phyloP scores from a whole-genome alignment of 2,329 filamentous ascomycete genomes.

The Blastomyces percursus region DNA sequence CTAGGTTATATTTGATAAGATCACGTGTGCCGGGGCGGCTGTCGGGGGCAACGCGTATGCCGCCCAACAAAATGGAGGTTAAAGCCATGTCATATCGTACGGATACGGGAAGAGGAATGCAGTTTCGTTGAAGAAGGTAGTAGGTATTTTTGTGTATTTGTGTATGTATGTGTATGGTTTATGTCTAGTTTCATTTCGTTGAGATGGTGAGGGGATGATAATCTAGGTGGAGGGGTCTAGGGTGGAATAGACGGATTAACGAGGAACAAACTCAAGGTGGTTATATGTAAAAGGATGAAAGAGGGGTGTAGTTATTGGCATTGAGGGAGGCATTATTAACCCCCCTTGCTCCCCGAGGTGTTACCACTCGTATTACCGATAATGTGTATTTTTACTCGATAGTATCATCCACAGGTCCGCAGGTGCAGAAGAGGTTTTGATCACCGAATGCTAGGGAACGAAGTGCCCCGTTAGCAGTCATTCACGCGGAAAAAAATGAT shows the following conservation, averaged over 20 bases:
- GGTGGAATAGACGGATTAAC: no score
- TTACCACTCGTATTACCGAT: neutral
- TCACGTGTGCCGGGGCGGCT: no score
- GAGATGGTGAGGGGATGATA: neutral
- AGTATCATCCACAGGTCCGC: constrained; percentile 62
- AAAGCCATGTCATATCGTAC: neutral
- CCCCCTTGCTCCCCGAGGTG: neutral
- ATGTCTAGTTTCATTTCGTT: neutral
- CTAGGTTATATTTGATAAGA: no score
- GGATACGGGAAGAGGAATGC: neutral
- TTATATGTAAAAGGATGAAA: neutral
- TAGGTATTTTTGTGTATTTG: neutral
- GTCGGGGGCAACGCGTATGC: no score
- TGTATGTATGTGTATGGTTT: neutral
- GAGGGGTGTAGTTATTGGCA: neutral
- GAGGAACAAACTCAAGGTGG: neutral
- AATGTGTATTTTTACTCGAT: constrained; percentile 21
- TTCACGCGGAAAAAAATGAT: constrained; percentile 8
- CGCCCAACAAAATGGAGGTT: no score
- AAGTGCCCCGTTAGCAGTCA: constrained; percentile 17
- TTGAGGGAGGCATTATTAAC: neutral
- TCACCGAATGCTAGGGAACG: constrained; percentile 63
- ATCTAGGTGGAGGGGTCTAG: neutral
- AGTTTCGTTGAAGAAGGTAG: neutral
- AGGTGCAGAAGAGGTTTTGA: constrained; percentile 89